Percentiles rank a stretch among this genome's conserved stretches.
These are phyloP conservation scores for Agrostemma githago DNA, from an alignment of 148 eudicot species.

Conservation along the genomic window DNA sequence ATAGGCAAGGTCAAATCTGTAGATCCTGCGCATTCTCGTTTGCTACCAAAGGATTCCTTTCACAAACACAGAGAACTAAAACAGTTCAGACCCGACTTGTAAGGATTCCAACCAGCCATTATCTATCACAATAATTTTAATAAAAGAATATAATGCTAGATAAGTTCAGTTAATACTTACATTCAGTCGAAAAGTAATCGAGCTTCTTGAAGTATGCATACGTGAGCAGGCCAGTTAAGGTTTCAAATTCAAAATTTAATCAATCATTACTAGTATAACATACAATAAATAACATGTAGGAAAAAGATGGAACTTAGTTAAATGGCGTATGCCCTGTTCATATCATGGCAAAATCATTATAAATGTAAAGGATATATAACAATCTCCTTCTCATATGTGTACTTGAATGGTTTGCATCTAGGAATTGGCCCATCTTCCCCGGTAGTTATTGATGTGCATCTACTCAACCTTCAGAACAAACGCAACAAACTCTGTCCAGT, in stretches of 20 bases:
- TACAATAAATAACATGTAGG: neutral
- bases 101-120: neutral
- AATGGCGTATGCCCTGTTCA: neutral
- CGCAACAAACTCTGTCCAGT: constrained; percentile 17
- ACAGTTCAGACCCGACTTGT: neutral
- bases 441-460: constrained; percentile 90
- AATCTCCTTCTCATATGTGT: constrained; percentile 97
- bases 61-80: neutral
- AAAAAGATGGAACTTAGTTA: neutral
- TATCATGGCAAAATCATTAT: constrained; percentile 1
- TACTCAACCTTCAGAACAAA: constrained; percentile 60
- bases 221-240: constrained; percentile 70
- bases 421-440: constrained; percentile 99
- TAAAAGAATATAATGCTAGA: neutral
- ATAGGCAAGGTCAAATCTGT: constrained; percentile 1
- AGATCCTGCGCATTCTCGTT: neutral
- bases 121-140: neutral
- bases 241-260: constrained; percentile 1
- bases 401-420: constrained; percentile 98
- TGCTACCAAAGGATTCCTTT: neutral
- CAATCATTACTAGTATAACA: constrained; percentile 3
- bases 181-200: constrained; percentile 98
- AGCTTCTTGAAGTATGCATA: constrained; percentile 95
- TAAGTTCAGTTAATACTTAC: constrained; percentile 44
- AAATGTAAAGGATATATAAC: constrained; percentile 86